A percentile compares a stretch with the other conserved stretches of the same genome.
Conservation (phyloP, 768 basidiomycete genomes). For the Naganishia randhawae region DNA sequence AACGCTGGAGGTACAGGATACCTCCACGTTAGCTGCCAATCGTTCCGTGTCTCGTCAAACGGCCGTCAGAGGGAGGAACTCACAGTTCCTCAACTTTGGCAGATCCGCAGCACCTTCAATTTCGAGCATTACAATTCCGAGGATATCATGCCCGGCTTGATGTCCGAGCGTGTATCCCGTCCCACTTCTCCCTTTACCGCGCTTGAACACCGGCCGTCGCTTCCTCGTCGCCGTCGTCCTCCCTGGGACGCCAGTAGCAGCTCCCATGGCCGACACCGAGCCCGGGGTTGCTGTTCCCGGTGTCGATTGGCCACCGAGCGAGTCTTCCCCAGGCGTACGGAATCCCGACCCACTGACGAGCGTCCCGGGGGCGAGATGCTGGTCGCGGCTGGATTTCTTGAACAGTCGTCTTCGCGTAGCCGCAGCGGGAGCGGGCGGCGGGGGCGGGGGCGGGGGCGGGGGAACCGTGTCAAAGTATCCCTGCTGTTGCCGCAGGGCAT, state of each 20-base stretch:
- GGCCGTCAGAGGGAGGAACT: constrained; percentile 52
- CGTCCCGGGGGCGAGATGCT: not conserved
- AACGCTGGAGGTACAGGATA: constrained; percentile 34
- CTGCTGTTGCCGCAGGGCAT: not conserved
- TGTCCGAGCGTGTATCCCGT: constrained; percentile 60
- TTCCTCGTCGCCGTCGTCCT: constrained; percentile 21
- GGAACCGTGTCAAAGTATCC: constrained; percentile 28
- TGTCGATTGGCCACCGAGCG: not conserved
- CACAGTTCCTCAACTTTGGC: constrained; percentile 80
- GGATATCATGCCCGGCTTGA: constrained; percentile 67
- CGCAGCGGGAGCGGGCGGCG: not conserved
- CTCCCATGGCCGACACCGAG: no score
- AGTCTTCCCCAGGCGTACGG: not conserved
- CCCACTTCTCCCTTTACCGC: constrained; percentile 29
- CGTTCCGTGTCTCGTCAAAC: not conserved
- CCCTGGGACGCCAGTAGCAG: constrained; percentile 31
- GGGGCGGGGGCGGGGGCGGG: not conserved
- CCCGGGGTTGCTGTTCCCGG: constrained; percentile 18
- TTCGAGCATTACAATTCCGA: constrained; percentile 94
- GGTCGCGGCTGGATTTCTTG: constrained; percentile 16
- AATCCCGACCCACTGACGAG: not conserved
- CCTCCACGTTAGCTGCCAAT: not conserved
- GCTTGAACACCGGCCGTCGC: constrained; percentile 33
- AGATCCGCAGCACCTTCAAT: constrained; percentile 77
- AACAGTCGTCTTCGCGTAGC: not conserved